Percentiles rank a stretch among this genome's conserved stretches.
These are phyloP conservation scores for Melastoma malabathricum DNA, from an alignment of 345 rosid genomes.

Conservation along the genomic window DNA sequence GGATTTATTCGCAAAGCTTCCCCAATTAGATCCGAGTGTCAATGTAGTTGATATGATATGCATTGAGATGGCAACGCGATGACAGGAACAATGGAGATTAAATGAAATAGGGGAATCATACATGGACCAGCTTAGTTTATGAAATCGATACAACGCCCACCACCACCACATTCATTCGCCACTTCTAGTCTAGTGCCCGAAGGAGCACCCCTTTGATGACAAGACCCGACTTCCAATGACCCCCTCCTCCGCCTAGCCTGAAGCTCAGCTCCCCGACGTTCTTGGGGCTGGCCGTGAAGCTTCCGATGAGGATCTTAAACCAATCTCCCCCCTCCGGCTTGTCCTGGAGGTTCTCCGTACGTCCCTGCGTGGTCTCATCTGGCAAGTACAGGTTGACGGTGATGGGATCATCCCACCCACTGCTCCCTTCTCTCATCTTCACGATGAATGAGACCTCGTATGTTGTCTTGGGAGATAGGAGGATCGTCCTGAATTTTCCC, in stretches of 20 bases:
- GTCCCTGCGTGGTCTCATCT: not conserved
- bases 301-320: not conserved
- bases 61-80: too few relatives aligned
- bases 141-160: too few relatives aligned
- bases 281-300: not conserved
- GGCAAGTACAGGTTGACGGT: too few relatives aligned
- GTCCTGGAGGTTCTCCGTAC: not conserved
- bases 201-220: not conserved
- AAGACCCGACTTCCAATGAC: not conserved
- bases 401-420: not conserved
- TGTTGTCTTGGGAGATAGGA: slow-evolving; percentile 1
- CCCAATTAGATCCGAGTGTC: too few relatives aligned
- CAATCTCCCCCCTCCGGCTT: not conserved
- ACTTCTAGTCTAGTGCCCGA: slow-evolving; percentile 2
- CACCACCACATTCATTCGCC: too few relatives aligned
- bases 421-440: not conserved
- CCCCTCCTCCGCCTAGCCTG: not conserved
- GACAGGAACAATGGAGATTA: too few relatives aligned
- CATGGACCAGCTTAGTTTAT: too few relatives aligned
- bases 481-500: not conserved
- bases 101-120: too few relatives aligned
- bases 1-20: too few relatives aligned
- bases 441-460: not conserved
- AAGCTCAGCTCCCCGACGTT: not conserved
- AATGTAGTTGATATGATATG: too few relatives aligned